Evolutionary conservation across 768 basidiomycete species (phyloP).

Genomic region (Agaricus blazei): DNA sequence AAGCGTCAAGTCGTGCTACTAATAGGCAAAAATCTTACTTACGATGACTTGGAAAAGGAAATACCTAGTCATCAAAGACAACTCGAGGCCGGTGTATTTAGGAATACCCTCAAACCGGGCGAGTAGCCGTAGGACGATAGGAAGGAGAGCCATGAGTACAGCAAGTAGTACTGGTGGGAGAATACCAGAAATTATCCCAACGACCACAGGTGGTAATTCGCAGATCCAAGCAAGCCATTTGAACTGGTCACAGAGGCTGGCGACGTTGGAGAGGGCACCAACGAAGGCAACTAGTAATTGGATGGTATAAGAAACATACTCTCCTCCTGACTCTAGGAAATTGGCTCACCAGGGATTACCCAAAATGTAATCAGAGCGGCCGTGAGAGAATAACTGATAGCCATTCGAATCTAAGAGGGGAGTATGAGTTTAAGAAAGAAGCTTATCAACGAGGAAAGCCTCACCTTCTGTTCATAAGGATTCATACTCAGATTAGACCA

Average conservation of each 20-base stretch:
- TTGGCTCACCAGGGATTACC: constrained; percentile 65
- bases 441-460: not conserved
- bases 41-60: constrained; percentile 92
- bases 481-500: constrained; percentile 90
- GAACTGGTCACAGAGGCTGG: constrained; percentile 56
- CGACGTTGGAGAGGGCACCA: constrained; percentile 80
- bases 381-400: constrained; percentile 70
- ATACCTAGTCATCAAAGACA: constrained; percentile 88
- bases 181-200: constrained; percentile 85
- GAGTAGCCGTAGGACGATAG: constrained; percentile 73
- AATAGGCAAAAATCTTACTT: constrained; percentile 25
- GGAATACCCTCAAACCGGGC: constrained; percentile 90
- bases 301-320: not conserved
- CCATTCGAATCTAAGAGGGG: constrained; percentile 38
- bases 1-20: not conserved
- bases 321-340: not conserved
- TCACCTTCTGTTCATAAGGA: constrained; percentile 74
- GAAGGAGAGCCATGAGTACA: constrained; percentile 85
- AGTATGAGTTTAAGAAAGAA: not conserved
- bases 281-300: constrained; percentile 63
- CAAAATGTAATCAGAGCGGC: constrained; percentile 80
- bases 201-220: constrained; percentile 51
- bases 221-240: constrained; percentile 86
- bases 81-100: constrained; percentile 74
- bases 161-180: constrained; percentile 85